Percentiles rank a stretch among this genome's conserved stretches.
Evolutionary conservation across 495 filamentous ascomycete genomes (phyloP).

Genomic region (Aspergillus ostianus): DNA sequence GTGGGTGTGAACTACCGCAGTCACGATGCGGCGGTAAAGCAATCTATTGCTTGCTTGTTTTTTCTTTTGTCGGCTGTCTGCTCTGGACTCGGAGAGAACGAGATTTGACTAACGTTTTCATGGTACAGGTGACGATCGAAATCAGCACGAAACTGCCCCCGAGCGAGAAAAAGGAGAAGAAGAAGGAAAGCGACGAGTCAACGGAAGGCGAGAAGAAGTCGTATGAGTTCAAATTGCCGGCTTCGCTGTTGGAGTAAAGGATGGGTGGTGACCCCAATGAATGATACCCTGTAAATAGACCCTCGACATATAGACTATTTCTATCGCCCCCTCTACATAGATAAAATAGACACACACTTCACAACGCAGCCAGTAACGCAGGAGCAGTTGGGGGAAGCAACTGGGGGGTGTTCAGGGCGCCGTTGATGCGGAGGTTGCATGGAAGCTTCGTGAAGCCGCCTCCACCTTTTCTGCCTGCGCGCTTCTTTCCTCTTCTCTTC

Average conservation of each 20-base stretch:
- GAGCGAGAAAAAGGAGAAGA: slow-evolving; percentile 37
- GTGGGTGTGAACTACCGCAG: slow-evolving; percentile 73
- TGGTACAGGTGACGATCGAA: slow-evolving; percentile 61
- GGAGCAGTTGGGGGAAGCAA: too few relatives aligned
- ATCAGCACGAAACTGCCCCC: slow-evolving; percentile 62
- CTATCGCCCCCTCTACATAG: not conserved
- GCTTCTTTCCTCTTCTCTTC: slow-evolving; percentile 10
- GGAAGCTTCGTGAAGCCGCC: slow-evolving; percentile 48
- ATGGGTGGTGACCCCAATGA: slow-evolving; percentile 3
- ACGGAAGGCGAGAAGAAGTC: slow-evolving; percentile 19
- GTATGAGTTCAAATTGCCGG: slow-evolving; percentile 40
- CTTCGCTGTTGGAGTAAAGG: slow-evolving; percentile 39
- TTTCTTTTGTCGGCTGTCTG: slow-evolving; percentile 19
- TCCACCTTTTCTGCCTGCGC: slow-evolving; percentile 5
- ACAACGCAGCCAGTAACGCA: not conserved
- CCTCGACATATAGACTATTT: not conserved
- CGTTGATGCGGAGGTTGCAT: slow-evolving; percentile 22
- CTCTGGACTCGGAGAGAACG: not conserved
- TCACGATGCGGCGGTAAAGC: slow-evolving; percentile 62
- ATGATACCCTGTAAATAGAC: slow-evolving; percentile 18
- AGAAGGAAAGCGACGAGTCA: slow-evolving; percentile 19
- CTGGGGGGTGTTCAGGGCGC: not conserved
- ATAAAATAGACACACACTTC: not conserved
- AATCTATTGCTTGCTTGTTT: slow-evolving; percentile 30
- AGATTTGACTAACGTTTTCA: slow-evolving; percentile 17